These are phyloP conservation scores for Auricularia sp. DNA, from an alignment of 768 basidiomycete genomes.

Conservation along the genomic window DNA sequence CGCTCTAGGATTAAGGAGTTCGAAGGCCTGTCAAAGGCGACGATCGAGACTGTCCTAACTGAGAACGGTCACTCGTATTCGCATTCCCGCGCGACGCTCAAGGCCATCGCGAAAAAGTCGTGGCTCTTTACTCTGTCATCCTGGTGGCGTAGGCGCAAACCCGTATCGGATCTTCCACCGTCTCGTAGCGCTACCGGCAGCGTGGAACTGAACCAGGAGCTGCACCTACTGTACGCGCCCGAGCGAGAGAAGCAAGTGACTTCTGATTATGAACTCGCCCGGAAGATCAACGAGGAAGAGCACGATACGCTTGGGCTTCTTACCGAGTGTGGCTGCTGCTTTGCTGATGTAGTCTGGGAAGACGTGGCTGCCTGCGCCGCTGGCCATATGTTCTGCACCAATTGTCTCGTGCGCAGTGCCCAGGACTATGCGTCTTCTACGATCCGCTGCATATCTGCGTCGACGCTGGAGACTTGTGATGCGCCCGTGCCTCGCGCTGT, in stretches of 20 bases:
- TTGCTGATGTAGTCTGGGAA: conserved; percentile 11
- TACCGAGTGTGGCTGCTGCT: conserved; percentile 13
- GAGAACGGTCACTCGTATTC: conserved; percentile 9
- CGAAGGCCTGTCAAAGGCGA: conserved; percentile 5
- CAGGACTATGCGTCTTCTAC: neutral
- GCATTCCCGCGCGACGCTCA: conserved; percentile 3
- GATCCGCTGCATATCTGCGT: conserved; percentile 9
- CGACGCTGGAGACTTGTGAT: neutral
- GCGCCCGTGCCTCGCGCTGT: neutral
- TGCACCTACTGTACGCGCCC: neutral
- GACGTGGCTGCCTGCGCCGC: conserved; percentile 6
- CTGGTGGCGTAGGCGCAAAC: conserved; percentile 3
- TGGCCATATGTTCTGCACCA: conserved; percentile 9
- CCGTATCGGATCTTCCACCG: neutral
- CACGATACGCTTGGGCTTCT: conserved; percentile 2
- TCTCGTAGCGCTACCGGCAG: conserved; percentile 2
- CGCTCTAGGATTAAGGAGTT: neutral
- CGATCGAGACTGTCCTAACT: neutral
- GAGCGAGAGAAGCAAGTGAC: conserved; percentile 4
- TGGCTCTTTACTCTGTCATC: conserved; percentile 6
- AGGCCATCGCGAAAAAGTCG: conserved; percentile 4
- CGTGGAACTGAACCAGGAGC: conserved; percentile 3
- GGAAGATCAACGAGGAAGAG: conserved; percentile 5
- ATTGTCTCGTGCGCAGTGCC: conserved; percentile 5
- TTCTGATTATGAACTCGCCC: conserved; percentile 2